Conservation (phyloP, 208 protist species). For the Trypanosoma boissoni region DNA sequence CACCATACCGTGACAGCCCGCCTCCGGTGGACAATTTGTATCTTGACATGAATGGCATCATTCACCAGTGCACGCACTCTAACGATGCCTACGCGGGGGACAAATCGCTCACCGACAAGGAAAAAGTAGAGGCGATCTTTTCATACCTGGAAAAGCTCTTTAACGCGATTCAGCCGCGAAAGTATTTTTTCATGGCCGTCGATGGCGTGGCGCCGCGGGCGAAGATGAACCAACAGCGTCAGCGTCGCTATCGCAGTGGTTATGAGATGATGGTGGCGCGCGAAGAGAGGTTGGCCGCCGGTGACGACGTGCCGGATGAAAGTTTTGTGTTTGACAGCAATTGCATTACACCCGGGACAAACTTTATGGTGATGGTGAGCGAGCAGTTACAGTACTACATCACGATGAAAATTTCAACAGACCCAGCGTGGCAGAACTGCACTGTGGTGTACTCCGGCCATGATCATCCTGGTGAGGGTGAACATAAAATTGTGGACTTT, state of each 20-base stretch:
- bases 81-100: slow-evolving; percentile 89
- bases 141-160: slow-evolving; percentile 97
- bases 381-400: slow-evolving; percentile 95
- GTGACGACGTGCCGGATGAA: slow-evolving; percentile 79
- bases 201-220: slow-evolving; percentile 98
- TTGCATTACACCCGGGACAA: slow-evolving; percentile 98
- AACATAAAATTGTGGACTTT: slow-evolving; percentile 99
- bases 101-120: slow-evolving; percentile 90
- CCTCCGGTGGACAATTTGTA: slow-evolving; percentile 98
- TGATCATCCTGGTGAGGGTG: slow-evolving; percentile 97
- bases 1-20: slow-evolving; percentile 84
- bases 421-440: slow-evolving; percentile 92
- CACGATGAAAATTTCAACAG: slow-evolving; percentile 89
- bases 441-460: slow-evolving; percentile 95
- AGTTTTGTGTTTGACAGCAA: slow-evolving; percentile 96
- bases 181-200: slow-evolving; percentile 97
- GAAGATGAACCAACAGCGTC: slow-evolving; percentile 99
- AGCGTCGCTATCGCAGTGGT: slow-evolving; percentile 91
- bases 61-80: slow-evolving; percentile 98
- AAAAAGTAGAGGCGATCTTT: slow-evolving; percentile 96
- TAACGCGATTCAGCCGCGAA: slow-evolving; percentile 92
- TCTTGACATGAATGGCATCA: slow-evolving; percentile 99
- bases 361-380: slow-evolving; percentile 96
- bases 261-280: slow-evolving; percentile 88
- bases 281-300: slow-evolving; percentile 57